These are phyloP conservation scores for Quercus lobata DNA, from an alignment of 331 rosid species.

Conservation along the genomic window DNA sequence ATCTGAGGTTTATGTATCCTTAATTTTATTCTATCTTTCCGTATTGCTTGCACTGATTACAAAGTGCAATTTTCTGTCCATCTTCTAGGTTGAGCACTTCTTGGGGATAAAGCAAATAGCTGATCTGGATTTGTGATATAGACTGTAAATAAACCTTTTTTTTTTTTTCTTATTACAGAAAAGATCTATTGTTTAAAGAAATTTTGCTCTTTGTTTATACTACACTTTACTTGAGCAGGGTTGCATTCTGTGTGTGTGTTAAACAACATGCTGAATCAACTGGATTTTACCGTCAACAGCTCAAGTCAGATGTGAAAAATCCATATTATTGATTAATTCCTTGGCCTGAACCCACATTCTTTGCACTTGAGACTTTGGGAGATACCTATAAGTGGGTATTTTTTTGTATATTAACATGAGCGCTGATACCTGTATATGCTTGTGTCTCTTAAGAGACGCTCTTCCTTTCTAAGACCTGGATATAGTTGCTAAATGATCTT, in stretches of 20 bases:
- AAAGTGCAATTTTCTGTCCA: not conserved
- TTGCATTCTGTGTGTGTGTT: not conserved
- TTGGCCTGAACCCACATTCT: not conserved
- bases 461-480: too few relatives aligned
- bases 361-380: not conserved
- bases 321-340: not conserved
- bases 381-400: too few relatives aligned
- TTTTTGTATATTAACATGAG: too few relatives aligned
- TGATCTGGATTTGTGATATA: not conserved
- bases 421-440: too few relatives aligned
- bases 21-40: not conserved
- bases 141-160: not conserved
- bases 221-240: not conserved
- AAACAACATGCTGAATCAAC: not conserved
- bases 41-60: not conserved
- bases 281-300: not conserved
- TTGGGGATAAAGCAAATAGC: slow-evolving; percentile 64
- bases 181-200: not conserved
- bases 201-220: not conserved
- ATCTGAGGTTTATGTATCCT: not conserved
- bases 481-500: too few relatives aligned
- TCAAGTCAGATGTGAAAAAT: not conserved
- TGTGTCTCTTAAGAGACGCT: too few relatives aligned
- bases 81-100: slow-evolving; percentile 78
- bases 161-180: not conserved